Evolutionary conservation across 179 eudicot species (phyloP).

Genomic region (Silene coronaria): DNA sequence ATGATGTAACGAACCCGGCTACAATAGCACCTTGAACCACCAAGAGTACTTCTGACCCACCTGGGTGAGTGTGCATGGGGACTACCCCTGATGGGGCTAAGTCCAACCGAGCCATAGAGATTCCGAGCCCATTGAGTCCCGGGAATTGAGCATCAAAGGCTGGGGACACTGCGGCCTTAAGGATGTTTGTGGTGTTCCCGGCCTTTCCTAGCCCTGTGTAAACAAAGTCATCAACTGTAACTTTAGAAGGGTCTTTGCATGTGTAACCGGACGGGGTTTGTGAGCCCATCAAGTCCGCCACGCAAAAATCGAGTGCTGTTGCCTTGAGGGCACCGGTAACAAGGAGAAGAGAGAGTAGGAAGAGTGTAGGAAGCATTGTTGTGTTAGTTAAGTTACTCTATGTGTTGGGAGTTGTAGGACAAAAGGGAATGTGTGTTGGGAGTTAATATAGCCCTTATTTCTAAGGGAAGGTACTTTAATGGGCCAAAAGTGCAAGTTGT

Average conservation of each 20-base stretch:
- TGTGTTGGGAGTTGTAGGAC: background rate
- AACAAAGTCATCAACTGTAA: slow-evolving; percentile 23
- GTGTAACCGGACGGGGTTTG: slow-evolving; percentile 21
- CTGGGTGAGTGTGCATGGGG: slow-evolving; percentile 28
- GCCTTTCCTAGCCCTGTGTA: slow-evolving; percentile 20
- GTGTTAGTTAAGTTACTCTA: background rate
- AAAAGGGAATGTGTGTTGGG: background rate
- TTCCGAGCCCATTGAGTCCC: slow-evolving; percentile 26
- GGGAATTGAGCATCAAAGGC: slow-evolving; percentile 27
- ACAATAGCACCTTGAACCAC: slow-evolving; percentile 20
- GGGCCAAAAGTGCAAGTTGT: slow-evolving; percentile 14
- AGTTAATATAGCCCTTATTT: background rate
- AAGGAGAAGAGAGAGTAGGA: slow-evolving; percentile 19
- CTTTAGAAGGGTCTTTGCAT: slow-evolving; percentile 21
- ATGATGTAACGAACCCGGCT: slow-evolving; percentile 22
- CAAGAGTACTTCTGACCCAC: slow-evolving; percentile 20
- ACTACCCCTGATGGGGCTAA: slow-evolving; percentile 19
- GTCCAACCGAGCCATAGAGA: slow-evolving; percentile 19
- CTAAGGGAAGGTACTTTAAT: slow-evolving; percentile 5
- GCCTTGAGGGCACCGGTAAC: background rate
- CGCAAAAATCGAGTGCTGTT: slow-evolving; percentile 21
- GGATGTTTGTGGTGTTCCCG: slow-evolving; percentile 25
- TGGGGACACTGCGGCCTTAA: slow-evolving; percentile 20
- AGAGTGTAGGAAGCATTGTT: slow-evolving; percentile 24
- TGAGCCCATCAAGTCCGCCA: slow-evolving; percentile 20